Conservation (phyloP, 805 yeast species). For the Wickerhamiella musiphila region DNA sequence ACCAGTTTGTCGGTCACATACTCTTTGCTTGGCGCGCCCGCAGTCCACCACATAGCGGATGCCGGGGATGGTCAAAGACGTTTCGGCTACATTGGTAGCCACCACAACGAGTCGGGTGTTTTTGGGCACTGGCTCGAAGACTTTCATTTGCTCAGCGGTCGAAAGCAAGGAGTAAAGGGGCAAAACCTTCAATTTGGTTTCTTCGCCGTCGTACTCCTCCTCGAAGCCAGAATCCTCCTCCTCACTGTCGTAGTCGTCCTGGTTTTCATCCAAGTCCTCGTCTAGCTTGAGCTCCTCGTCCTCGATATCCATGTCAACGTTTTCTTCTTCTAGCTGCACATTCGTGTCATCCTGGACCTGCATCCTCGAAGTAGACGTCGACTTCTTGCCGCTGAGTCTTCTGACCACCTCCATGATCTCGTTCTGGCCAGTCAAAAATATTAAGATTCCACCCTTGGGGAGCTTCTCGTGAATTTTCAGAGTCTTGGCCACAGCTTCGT, state of each 20-base stretch:
- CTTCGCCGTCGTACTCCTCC: constrained; percentile 29
- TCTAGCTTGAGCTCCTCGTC: constrained; percentile 21
- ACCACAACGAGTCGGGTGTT: constrained; percentile 81
- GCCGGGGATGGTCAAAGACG: constrained; percentile 91
- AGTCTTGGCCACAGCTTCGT: constrained; percentile 71
- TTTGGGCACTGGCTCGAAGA: constrained; percentile 68
- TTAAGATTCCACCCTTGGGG: constrained; percentile 87
- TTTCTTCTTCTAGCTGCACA: constrained; percentile 68
- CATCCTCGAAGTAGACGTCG: no score
- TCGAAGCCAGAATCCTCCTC: constrained; percentile 42
- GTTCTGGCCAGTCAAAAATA: constrained; percentile 87
- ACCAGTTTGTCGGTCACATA: constrained; percentile 64
- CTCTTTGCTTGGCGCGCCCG: constrained; percentile 84
- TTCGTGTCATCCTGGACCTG: constrained; percentile 30
- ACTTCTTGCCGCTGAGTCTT: constrained; percentile 41
- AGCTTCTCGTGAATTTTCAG: constrained; percentile 70
- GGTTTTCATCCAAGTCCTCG: constrained; percentile 23
- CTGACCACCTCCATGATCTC: constrained; percentile 71
- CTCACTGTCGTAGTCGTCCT: constrained; percentile 29
- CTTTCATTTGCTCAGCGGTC: constrained; percentile 88
- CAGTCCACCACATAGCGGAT: constrained; percentile 88
- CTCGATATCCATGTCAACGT: constrained; percentile 37
- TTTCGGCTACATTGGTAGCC: constrained; percentile 96
- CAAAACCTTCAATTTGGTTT: constrained; percentile 63
- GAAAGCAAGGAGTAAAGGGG: constrained; percentile 89